Conservation (phyloP, 371 early-diverging fungal genomes). For the Zancudomyces culisetae region DNA sequence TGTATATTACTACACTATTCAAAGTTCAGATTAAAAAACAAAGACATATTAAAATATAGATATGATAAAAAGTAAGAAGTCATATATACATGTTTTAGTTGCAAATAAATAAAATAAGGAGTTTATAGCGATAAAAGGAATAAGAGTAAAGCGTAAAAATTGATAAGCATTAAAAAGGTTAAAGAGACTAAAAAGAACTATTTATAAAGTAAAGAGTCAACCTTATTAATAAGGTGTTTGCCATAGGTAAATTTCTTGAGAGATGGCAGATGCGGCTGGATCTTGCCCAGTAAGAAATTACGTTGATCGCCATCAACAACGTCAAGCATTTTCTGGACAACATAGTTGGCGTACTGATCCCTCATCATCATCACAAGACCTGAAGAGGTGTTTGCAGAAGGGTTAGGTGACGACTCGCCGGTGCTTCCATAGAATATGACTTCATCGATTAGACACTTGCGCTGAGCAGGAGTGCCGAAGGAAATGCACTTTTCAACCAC, state of each 20-base stretch:
- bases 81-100: too few species aligned
- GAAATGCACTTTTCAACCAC: constrained; percentile 93
- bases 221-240: constrained; percentile 74
- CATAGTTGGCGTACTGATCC: constrained; percentile 99
- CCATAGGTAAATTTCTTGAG: constrained; percentile 93
- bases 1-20: too few species aligned
- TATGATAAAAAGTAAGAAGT: too few species aligned
- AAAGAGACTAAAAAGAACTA: too few species aligned
- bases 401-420: too few species aligned
- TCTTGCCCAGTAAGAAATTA: constrained; percentile 61
- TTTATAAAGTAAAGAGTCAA: constrained; percentile 17
- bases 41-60: too few species aligned
- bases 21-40: too few species aligned
- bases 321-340: constrained; percentile 98
- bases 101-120: too few species aligned
- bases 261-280: constrained; percentile 75
- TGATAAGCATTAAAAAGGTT: too few species aligned
- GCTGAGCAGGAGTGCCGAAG: constrained; percentile 47
- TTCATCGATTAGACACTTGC: constrained; percentile 72
- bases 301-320: constrained; percentile 78
- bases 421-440: too few species aligned
- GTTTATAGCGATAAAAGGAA: too few species aligned
- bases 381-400: constrained; percentile 36
- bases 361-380: constrained; percentile 90
- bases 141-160: too few species aligned